Base-by-base conservation (phyloP, 345 rosid species). In the Camelina neglecta region DNA sequence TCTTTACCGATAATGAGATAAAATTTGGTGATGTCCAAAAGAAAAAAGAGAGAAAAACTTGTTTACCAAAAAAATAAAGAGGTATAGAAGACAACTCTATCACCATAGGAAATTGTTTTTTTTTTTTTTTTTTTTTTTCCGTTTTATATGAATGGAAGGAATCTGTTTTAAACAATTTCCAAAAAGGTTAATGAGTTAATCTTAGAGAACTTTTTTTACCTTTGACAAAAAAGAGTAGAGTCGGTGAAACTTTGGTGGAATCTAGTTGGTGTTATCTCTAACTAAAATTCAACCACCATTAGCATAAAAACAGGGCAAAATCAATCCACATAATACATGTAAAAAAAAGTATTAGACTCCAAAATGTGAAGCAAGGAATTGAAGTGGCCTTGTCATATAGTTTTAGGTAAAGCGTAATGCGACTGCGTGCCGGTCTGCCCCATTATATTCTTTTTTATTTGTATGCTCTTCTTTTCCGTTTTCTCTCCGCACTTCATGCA, bases 401-500 rank as follows among this genome's bases (percentile, higher is more conserved):
- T 77, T 71, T 57, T 29, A 60, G 63, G 72, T 16, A 36, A 60
- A 21, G 50, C n/a, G 61, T 67, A 36, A 36, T 36, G 11, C 41
- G 41, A 36, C 66, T 65, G 72, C 75, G 60, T 76, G 71, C 51
- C 71, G 66, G 75, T 48, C 55, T 69, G 57, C 49, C 65, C 45
- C 35, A 1, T 3, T 21, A 18, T 21, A 1, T 21, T 3, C 33
- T 31, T 42, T 42, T 42, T 11, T 42, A 2, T 3, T 11, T 44
- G 4, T 11, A 26, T 48, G 20, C 58, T n/a, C 35, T 69, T 63
- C 16, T 61, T 70, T 76, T 55, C 70, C 36, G 44, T 39, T 23
- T 29, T 56, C 59, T 36, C 18, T 77, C 81, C 90, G 85, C 67
- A 79, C 79, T 82, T 88, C 77, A 67, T 82, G 88, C 87, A 84